A percentile compares a stretch with the other conserved stretches of the same genome.
Evolutionary conservation across 495 filamentous ascomycete genomes (phyloP).

Genomic region (Neurospora discreta): DNA sequence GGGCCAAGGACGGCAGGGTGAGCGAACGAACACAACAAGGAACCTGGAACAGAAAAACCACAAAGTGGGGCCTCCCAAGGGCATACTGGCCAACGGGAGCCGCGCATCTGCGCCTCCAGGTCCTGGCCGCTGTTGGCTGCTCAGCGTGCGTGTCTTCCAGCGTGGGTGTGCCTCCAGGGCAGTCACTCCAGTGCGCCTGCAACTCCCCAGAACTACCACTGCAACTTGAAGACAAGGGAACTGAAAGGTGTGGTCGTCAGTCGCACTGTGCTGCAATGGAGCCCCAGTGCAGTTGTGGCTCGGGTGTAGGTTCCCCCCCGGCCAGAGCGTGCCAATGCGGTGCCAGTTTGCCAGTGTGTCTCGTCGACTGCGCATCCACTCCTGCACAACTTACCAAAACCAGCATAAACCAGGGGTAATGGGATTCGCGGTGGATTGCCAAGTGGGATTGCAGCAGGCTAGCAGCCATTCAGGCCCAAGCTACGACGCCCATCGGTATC

Average conservation of each 20-base stretch:
- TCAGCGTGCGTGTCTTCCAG: neutral
- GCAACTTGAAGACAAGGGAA: neutral
- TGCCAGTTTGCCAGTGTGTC: neutral
- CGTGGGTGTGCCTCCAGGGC: too few species aligned
- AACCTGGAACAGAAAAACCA: neutral
- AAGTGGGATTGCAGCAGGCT: neutral
- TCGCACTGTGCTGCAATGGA: neutral
- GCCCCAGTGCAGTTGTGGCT: neutral
- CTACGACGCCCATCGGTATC: neutral
- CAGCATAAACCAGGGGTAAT: neutral
- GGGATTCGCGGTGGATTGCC: neutral
- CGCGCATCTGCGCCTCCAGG: conserved; percentile 50
- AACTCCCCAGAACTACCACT: neutral
- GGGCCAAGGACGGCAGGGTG: neutral
- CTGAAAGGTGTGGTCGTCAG: neutral
- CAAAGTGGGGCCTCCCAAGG: neutral
- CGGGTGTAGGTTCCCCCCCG: neutral
- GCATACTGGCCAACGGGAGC: conserved; percentile 2
- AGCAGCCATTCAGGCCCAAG: neutral
- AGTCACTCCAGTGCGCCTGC: neutral
- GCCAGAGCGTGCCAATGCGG: neutral
- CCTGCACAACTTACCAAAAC: neutral
- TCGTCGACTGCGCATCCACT: neutral
- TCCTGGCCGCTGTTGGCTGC: conserved; percentile 30
- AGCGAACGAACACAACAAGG: neutral